A percentile compares a stretch with the other conserved stretches of the same genome.
These are phyloP conservation scores for Chalaropsis thielavioides DNA, from an alignment of 2,329 filamentous ascomycete genomes.

Conservation along the genomic window DNA sequence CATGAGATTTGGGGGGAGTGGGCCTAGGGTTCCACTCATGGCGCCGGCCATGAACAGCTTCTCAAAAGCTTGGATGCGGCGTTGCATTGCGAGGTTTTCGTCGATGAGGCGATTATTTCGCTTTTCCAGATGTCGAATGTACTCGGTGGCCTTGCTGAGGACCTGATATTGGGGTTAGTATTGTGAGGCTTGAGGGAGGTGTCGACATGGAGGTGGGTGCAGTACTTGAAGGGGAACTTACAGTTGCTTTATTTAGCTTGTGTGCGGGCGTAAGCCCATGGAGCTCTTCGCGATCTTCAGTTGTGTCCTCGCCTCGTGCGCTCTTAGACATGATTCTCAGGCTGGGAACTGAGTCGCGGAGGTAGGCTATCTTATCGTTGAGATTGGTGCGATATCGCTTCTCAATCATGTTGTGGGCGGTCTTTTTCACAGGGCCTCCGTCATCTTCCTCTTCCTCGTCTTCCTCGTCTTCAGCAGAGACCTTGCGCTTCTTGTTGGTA, in stretches of 20 bases:
- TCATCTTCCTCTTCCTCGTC: conserved; percentile 45
- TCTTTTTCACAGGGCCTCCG: conserved; percentile 57
- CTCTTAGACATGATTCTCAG: conserved; percentile 70
- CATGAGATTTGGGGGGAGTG: conserved; percentile 39
- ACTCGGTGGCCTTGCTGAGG: conserved; percentile 87
- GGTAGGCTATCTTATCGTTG: conserved; percentile 89
- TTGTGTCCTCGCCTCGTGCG: conserved; percentile 50
- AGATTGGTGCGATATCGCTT: conserved; percentile 92
- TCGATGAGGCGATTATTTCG: conserved; percentile 69
- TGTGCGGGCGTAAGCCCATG: conserved; percentile 75
- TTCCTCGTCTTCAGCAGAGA: conserved; percentile 45
- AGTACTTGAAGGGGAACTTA: conserved; percentile 23
- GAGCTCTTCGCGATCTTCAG: conserved; percentile 63
- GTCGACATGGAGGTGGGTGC: too few relatives aligned
- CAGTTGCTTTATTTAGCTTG: conserved; percentile 96
- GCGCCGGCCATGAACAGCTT: conserved; percentile 70
- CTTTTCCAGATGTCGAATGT: conserved; percentile 87
- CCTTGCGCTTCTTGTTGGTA: conserved; percentile 52
- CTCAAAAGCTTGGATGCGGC: conserved; percentile 57
- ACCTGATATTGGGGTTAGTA: conserved; percentile 34
- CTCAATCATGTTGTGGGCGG: conserved; percentile 95
- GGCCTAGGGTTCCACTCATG: conserved; percentile 45
- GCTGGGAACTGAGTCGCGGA: conserved; percentile 84
- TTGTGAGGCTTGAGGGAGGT: not conserved
- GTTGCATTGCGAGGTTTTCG: conserved; percentile 67